Evolutionary conservation across 139 green algal species (phyloP), one percentile per base, ranked within the genome.

Genomic region (Picochlorum sp.): DNA sequence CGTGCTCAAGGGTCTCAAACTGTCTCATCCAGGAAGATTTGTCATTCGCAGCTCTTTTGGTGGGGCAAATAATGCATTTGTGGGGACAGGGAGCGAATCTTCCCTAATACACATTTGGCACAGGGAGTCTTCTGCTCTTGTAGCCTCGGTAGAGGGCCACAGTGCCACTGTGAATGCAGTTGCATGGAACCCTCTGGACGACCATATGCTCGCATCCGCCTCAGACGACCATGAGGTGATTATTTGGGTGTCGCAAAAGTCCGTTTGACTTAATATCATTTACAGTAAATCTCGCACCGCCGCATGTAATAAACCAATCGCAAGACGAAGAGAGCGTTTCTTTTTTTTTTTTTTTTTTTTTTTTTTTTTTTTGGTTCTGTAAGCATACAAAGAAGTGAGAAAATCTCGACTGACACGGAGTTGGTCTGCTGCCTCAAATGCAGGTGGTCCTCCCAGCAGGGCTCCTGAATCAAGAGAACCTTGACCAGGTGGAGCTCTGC

Each of bases 131-230:
- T 85, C 81, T 3, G 79, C 92, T 34, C 64, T 86, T 66, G 69
- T 98, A 24, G 73, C 84, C 51, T n/a, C 49, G 47, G 74, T 96
- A 58, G 57, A 81, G 45, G 87, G 87, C 4, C 88, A 93, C 73
- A 71, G 67, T 8, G 83, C 74, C 4, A 88, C 84, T 3, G 82
- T 93, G 38, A 96, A 96, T 64, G 70, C 78, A 4, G 88, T 97
- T 54, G 91, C 92, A 1, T 96, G 86, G 31, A 92, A 90, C 72
- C 92, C 86, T 3, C 84, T 94, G n/a, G 89, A 97, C 76, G 61
- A 57, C 5, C 60, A 62, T 26, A 60, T 75, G 14, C 24, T 79
- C 6, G 72, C 59, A 28, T 75, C 62, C 2, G 66, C 45, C 9
- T 74, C 67, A 0, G 72, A 79, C 15, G 72, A 79, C 26, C 38